phyloP scores from a whole-genome alignment of 225 moss, liverwort and hornwort species.

The Takakia lepidozioides region DNA sequence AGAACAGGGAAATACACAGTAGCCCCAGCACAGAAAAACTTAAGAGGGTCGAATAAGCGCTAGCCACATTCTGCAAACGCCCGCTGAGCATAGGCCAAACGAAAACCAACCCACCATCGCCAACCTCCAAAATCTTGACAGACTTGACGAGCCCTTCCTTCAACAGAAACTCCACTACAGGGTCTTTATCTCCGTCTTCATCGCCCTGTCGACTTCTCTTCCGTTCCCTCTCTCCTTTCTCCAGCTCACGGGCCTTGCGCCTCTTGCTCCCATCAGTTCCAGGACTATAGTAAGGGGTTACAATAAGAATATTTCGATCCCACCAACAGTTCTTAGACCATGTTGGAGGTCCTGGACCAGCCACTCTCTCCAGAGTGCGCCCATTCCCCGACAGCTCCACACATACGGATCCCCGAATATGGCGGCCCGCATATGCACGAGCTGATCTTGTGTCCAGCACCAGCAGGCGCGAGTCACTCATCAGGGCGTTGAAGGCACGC shows the following conservation, averaged over 20 bases:
- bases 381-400: slow-evolving; percentile 22
- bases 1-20: too few relatives aligned
- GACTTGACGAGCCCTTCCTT: slow-evolving; percentile 27
- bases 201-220: slow-evolving; percentile 14
- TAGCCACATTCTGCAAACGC: too few relatives aligned
- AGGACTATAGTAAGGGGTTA: slow-evolving; percentile 16
- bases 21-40: too few relatives aligned
- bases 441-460: slow-evolving; percentile 35
- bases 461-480: slow-evolving; percentile 29
- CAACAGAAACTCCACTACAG: slow-evolving; percentile 22
- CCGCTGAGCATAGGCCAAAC: too few relatives aligned
- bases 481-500: slow-evolving; percentile 37
- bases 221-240: slow-evolving; percentile 16
- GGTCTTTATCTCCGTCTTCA: slow-evolving; percentile 9
- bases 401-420: slow-evolving; percentile 39
- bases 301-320: slow-evolving; percentile 39
- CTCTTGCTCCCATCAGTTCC: slow-evolving; percentile 8
- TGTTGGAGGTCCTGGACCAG: slow-evolving; percentile 36
- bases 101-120: slow-evolving; percentile 18
- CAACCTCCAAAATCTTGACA: slow-evolving; percentile 34
- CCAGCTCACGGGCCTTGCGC: slow-evolving; percentile 9
- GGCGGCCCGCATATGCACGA: slow-evolving; percentile 30
- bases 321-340: slow-evolving; percentile 51
- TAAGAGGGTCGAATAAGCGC: too few relatives aligned
- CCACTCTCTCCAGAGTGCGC: slow-evolving; percentile 26